phyloP scores from a whole-genome alignment of 495 filamentous ascomycete genomes.

The Mytilinidion resinicola region DNA sequence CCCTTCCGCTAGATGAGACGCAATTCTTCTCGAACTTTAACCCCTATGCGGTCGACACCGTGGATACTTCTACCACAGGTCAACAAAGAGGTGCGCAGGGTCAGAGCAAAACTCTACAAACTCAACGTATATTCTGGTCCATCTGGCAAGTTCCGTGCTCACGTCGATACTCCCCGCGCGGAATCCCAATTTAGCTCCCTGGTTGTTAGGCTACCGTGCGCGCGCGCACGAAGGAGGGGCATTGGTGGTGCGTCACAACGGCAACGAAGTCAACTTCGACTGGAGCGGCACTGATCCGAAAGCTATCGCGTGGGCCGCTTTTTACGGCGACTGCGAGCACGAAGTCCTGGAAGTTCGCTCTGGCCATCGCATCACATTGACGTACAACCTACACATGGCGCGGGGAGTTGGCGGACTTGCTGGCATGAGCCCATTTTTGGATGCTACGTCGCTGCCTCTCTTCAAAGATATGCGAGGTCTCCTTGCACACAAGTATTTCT shows the following conservation, averaged over 20 bases:
- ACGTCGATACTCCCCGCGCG: constrained; percentile 52
- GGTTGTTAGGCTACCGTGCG: constrained; percentile 48
- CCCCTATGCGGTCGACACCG: constrained; percentile 47
- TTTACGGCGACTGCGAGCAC: constrained; percentile 57
- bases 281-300: constrained; percentile 30
- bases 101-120: constrained; percentile 48
- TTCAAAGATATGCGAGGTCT: background rate
- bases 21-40: constrained; percentile 46
- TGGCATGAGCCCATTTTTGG: background rate
- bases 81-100: background rate
- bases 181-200: constrained; percentile 48
- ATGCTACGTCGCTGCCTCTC: background rate
- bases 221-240: constrained; percentile 40
- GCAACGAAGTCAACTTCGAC: constrained; percentile 37
- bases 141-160: constrained; percentile 45
- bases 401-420: constrained; percentile 16
- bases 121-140: constrained; percentile 53
- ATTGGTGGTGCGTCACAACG: constrained; percentile 36
- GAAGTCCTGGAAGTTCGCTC: constrained; percentile 48
- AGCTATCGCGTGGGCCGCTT: constrained; percentile 52
- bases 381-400: constrained; percentile 50
- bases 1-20: constrained; percentile 41
- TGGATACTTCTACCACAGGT: constrained; percentile 48
- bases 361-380: constrained; percentile 51
- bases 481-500: background rate